Evolutionary conservation across 1,284 basidiomycete species (phyloP), one percentile per base, ranked within the genome.

Genomic region (Tylopilus sp.): DNA sequence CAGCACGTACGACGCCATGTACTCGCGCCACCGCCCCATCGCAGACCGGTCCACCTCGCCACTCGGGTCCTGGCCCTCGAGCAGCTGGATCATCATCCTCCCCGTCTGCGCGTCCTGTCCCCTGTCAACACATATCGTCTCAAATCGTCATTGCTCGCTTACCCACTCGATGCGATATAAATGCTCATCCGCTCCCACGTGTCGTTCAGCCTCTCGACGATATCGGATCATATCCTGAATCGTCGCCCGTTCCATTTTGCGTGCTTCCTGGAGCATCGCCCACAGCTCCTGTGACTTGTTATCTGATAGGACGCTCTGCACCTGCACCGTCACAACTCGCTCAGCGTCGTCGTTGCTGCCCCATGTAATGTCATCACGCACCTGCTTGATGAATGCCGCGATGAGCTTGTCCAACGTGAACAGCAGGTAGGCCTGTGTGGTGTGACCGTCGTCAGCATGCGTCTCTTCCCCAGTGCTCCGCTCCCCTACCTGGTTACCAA

Each of bases 371-470:
- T 33, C 11, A 22, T 25, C 7, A 26, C 51, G 72, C 59, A 86
- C 93, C 82, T 91, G 94, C 75, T 92, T 97, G 72, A 93, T 85
- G 61, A 94, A 84, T 50, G 86, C 89, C 20, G 83, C 86, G 57
- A 97, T 87, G 44, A 96, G 76, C 72, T 94, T 92, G 77, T 98
- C 95, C 58, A 98, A 68, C 1, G 94, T 98, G 69, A 95, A 97
- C 64, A 94, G 76, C 50, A 88, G 81, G 74, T 92, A 96, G 8
- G 87, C 88, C 86, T 90, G 62, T 74, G 54, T 35, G 65, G 62
- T 74, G 54, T 35, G 65, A 53, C 39, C 44, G 33, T 53, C 48
- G 67, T 74, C 54, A 56, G 56, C 52, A 44, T 19, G 8, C 19
- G 26, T 32, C 22, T 22, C 13, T 6, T 19, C 42, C 24, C 42